Evolutionary conservation across 2,329 filamentous ascomycete genomes (phyloP).

Genomic region (Claviceps sp.): DNA sequence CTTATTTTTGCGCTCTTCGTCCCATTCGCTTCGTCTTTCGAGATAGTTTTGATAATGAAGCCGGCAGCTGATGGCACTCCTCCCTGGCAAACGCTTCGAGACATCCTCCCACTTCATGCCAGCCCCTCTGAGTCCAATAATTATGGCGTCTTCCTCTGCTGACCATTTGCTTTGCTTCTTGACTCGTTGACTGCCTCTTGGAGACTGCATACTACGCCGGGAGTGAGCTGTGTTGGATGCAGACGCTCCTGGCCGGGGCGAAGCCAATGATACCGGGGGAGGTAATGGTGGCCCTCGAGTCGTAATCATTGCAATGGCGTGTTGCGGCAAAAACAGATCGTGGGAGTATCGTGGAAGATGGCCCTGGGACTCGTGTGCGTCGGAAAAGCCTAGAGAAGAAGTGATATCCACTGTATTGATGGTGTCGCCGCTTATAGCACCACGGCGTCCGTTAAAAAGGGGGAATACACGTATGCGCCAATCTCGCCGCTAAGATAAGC

Average conservation of each 20-base stretch:
- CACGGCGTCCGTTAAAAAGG: conserved; percentile 16
- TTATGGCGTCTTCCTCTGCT: conserved; percentile 79
- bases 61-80: conserved; percentile 87
- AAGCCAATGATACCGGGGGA: background rate
- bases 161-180: conserved; percentile 98
- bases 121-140: conserved; percentile 78
- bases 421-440: conserved; percentile 21
- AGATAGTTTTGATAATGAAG: conserved; percentile 96
- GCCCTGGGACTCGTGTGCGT: conserved; percentile 56
- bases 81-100: conserved; percentile 75
- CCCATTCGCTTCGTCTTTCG: conserved; percentile 85
- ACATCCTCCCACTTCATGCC: conserved; percentile 99
- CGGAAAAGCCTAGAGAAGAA: conserved; percentile 65
- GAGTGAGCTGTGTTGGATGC: conserved; percentile 16
- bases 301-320: conserved; percentile 7
- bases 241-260: conserved; percentile 16
- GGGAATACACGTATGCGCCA: conserved; percentile 15
- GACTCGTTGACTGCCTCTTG: conserved; percentile 53
- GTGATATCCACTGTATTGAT: conserved; percentile 84
- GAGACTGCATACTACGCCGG: conserved; percentile 26
- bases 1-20: conserved; percentile 96
- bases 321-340: conserved; percentile 11
- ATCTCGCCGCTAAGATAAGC: conserved; percentile 15
- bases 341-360: conserved; percentile 22
- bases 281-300: conserved; percentile 12